Percentiles rank a stretch among this genome's conserved stretches.
phyloP scores from a whole-genome alignment of 2,329 filamentous ascomycete genomes.

The Pezicula rhizophila region DNA sequence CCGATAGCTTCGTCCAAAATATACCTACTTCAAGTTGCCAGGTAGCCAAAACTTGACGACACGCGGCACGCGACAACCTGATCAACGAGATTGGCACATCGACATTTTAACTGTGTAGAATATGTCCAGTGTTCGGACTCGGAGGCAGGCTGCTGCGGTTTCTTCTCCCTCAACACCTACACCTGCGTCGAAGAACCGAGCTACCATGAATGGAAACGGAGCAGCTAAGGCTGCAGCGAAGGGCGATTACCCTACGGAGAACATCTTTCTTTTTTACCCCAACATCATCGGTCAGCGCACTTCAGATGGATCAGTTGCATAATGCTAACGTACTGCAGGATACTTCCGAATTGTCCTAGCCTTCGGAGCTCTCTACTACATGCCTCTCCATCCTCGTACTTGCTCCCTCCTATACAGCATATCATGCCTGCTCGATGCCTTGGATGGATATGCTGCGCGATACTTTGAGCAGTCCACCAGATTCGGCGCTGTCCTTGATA shows the following conservation, averaged over 20 bases:
- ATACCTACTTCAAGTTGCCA: no score
- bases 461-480: conserved; percentile 84
- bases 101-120: neutral
- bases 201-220: conserved; percentile 40
- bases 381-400: conserved; percentile 96
- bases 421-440: conserved; percentile 89
- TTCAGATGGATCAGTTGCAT: neutral
- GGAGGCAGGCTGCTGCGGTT: conserved; percentile 24
- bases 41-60: no score
- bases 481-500: conserved; percentile 95
- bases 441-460: conserved; percentile 90
- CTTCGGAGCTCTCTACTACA: conserved; percentile 92
- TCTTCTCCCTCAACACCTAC: conserved; percentile 23
- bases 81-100: no score
- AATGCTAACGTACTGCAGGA: conserved; percentile 41
- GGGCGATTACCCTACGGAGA: conserved; percentile 48
- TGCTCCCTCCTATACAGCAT: conserved; percentile 88
- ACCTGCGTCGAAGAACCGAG: conserved; percentile 16
- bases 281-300: conserved; percentile 67
- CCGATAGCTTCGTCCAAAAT: no score
- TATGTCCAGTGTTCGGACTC: conserved; percentile 27
- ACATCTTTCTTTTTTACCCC: conserved; percentile 76
- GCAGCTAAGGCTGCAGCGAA: conserved; percentile 30
- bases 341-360: conserved; percentile 76
- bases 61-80: no score